Percentiles rank a stretch among this genome's conserved stretches.
Conservation (phyloP, 768 basidiomycete genomes). For the Steccherinum ochraceum region DNA sequence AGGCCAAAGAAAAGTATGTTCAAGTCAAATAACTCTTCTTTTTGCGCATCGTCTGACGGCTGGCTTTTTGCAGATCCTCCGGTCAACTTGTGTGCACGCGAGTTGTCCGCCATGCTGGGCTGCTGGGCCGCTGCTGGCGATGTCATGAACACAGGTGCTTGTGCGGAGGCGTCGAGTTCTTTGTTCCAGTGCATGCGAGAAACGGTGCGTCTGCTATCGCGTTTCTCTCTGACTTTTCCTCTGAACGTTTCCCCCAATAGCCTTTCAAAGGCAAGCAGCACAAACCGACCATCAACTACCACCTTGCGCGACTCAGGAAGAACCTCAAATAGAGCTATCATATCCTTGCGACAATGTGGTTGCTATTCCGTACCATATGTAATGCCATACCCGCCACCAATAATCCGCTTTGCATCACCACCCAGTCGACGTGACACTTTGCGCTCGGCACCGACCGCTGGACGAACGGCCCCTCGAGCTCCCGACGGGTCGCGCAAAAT, state of each 20-base stretch:
- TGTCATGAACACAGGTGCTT: slow-evolving; percentile 44
- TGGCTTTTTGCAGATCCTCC: slow-evolving; percentile 31
- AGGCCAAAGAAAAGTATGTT: slow-evolving; percentile 64
- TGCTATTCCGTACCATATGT: neutral
- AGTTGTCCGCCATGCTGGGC: slow-evolving; percentile 73
- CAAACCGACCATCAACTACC: slow-evolving; percentile 82
- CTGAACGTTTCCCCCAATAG: slow-evolving; percentile 29
- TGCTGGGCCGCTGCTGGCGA: slow-evolving; percentile 82
- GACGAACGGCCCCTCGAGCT: no score
- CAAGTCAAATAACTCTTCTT: no score
- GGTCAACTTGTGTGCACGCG: slow-evolving; percentile 54
- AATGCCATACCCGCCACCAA: neutral
- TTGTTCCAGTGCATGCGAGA: slow-evolving; percentile 83
- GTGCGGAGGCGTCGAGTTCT: slow-evolving; percentile 50
- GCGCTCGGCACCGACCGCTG: no score
- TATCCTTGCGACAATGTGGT: neutral
- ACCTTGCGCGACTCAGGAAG: slow-evolving; percentile 75
- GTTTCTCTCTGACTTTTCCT: slow-evolving; percentile 2
- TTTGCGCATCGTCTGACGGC: neutral
- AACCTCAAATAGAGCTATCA: slow-evolving; percentile 49
- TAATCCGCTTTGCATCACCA: no score
- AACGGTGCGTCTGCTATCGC: slow-evolving; percentile 45
- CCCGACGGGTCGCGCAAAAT: no score
- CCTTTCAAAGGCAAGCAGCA: slow-evolving; percentile 62
- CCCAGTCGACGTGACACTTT: no score